These are phyloP conservation scores for Sugiyamaella xylanicola DNA, from an alignment of 1,139 yeast species.

Conservation along the genomic window DNA sequence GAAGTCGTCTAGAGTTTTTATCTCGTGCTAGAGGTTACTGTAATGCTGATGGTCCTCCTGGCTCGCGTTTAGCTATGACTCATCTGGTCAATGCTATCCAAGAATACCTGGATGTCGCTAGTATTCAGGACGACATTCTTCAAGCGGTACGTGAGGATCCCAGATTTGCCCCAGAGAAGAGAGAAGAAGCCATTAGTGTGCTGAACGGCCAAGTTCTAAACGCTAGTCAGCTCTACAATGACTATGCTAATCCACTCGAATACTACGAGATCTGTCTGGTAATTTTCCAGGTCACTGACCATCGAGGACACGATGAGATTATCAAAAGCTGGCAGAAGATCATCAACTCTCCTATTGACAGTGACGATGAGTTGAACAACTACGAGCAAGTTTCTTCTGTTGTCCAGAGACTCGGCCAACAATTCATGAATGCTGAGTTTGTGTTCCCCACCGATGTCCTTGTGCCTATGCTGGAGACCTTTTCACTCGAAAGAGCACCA, in stretches of 20 bases:
- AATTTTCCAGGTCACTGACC: conserved; percentile 79
- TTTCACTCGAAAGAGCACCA: conserved; percentile 45
- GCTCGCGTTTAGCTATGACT: conserved; percentile 68
- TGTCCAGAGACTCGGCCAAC: conserved; percentile 53
- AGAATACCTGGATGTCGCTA: conserved; percentile 85
- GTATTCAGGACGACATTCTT: conserved; percentile 81
- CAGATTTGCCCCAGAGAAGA: conserved; percentile 52
- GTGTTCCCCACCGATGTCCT: conserved; percentile 80
- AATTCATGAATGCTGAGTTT: conserved; percentile 59
- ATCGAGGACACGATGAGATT: conserved; percentile 44
- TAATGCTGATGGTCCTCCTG: conserved; percentile 80
- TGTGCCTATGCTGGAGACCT: conserved; percentile 54
- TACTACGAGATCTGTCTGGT: conserved; percentile 79
- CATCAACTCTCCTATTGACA: conserved; percentile 36
- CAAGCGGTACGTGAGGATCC: conserved; percentile 60
- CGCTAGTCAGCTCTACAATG: conserved; percentile 79
- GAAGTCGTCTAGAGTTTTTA: conserved; percentile 80
- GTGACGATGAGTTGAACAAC: conserved; percentile 38
- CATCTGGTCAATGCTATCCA: conserved; percentile 65
- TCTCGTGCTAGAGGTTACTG: conserved; percentile 94
- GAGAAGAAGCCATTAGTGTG: conserved; percentile 51
- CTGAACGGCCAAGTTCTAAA: conserved; percentile 68
- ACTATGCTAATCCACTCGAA: conserved; percentile 83
- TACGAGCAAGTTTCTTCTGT: conserved; percentile 44
- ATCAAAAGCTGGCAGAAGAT: conserved; percentile 44